Evolutionary conservation across 257 asterid genomes (phyloP), one percentile per base, ranked within the genome.

Genomic region (Eustoma russellianum): DNA sequence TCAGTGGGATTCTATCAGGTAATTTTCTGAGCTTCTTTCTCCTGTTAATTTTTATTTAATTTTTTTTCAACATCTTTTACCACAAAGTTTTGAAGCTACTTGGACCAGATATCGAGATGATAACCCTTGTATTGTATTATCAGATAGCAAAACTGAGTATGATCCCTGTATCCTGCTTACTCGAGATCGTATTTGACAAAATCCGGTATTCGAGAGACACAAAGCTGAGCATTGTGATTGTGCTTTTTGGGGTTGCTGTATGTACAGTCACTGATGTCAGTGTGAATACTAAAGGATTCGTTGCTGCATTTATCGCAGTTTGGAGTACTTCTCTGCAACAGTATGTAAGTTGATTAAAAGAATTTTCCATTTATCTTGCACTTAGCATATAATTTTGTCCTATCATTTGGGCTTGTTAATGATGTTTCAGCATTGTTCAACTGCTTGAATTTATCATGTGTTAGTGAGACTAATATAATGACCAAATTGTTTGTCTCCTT

Each of bases 1-100:
- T 91, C 98, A 10, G 98, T 92, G 67, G 97, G 97, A 76, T 88
- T 85, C 70, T 88, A 92, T 81, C 98, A 92, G 98, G 98, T 92
- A 75, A 60, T 61, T 50, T 41, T 48, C 17, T 50, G 62, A 59
- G 24, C 50, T 56, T 33, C 41, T 46, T n/a, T n/a, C n/a, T 60
- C n/a, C 17, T 17, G 12, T n/a, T n/a, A n/a, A n/a, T 13, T 38
- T 5, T 35, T 15, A 9, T 6, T n/a, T 46, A 46, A 3, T 15
- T 46, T 16, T 49, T 24, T 49, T 24, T 19, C 17, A 46, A 34
- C 53, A 14, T 41, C 50, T 19, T n/a, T 34, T 6, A 5, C 8
- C 17, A 15, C 12, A 2, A 46, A 18, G 45, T 51, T 13, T 14
- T 57, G 34, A 33, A 52, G 59, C 35, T 44, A 3, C 28, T 41